Evolutionary conservation across 176 grass and related monocot genomes (phyloP).

Genomic region (Thinopyrum elongatum): DNA sequence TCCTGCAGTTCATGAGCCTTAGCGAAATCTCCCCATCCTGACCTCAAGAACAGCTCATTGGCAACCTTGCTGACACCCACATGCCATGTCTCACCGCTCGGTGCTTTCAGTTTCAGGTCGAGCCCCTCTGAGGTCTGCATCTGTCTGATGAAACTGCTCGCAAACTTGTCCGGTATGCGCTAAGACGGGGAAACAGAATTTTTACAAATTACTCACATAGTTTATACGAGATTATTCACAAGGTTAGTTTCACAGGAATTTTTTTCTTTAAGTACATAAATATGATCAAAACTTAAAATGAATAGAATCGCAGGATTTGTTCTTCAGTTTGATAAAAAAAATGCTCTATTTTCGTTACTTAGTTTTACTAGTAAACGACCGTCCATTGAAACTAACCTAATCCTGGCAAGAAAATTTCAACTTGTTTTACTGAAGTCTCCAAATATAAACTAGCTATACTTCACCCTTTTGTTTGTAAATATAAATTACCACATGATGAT

Average conservation of each 20-base stretch:
- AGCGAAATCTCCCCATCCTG: constrained; percentile 53
- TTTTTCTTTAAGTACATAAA: neutral
- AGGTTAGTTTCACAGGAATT: neutral
- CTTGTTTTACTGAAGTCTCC: neutral
- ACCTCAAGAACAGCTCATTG: constrained; percentile 4
- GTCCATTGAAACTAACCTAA: neutral
- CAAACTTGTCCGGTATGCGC: constrained; percentile 45
- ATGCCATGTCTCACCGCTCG: constrained; percentile 39
- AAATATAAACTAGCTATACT: neutral
- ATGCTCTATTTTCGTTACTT: too few relatives aligned
- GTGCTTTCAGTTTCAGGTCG: constrained; percentile 41
- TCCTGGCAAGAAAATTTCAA: neutral
- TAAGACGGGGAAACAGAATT: neutral
- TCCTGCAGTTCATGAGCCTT: constrained; percentile 36
- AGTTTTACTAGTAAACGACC: neutral
- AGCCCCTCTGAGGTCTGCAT: constrained; percentile 20
- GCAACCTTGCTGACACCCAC: neutral
- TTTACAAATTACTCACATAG: neutral
- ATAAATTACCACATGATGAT: neutral
- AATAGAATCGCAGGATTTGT: neutral
- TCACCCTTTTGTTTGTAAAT: too few relatives aligned
- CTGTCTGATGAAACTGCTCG: constrained; percentile 24
- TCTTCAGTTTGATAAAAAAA: neutral
- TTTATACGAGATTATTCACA: too few relatives aligned
- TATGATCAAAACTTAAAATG: neutral